Percentiles rank a stretch among this genome's conserved stretches.
Evolutionary conservation across 2,329 filamentous ascomycete species (phyloP).

Genomic region (Xylaria sp.): DNA sequence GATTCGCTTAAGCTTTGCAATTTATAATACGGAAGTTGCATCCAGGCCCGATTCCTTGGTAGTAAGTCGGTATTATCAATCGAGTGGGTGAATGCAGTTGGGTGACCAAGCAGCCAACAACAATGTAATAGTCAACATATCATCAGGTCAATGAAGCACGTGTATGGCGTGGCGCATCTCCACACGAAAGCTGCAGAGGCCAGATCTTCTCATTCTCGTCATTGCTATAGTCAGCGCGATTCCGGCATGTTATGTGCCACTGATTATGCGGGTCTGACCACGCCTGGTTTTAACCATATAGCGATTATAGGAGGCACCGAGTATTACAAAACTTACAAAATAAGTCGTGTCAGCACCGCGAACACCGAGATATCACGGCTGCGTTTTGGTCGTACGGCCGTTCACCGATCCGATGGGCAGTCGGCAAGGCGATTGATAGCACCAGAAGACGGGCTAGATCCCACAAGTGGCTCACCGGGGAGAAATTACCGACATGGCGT

Average conservation of each 20-base stretch:
- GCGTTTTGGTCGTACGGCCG: slow-evolving; percentile 12
- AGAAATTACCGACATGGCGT: slow-evolving; percentile 20
- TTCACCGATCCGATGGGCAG: slow-evolving; percentile 25
- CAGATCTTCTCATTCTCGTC: slow-evolving; percentile 9
- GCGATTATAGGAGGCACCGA: slow-evolving; percentile 8
- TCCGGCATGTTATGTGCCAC: slow-evolving; percentile 11
- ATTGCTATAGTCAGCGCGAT: slow-evolving; percentile 25
- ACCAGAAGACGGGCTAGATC: slow-evolving; percentile 20
- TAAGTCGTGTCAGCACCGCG: slow-evolving; percentile 11
- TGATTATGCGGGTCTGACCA: slow-evolving; percentile 2
- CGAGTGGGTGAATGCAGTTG: background rate
- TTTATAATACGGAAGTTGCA: background rate
- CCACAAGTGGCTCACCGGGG: slow-evolving; percentile 19
- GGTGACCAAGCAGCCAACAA: slow-evolving; percentile 18
- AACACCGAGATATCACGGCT: slow-evolving; percentile 23
- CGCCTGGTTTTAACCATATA: background rate
- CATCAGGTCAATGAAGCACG: slow-evolving; percentile 5
- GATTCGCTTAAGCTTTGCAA: slow-evolving; percentile 3
- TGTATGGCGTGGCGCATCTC: slow-evolving; percentile 23
- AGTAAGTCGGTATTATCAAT: slow-evolving; percentile 6
- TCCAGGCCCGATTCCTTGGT: slow-evolving; percentile 7
- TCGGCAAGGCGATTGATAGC: background rate
- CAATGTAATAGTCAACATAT: slow-evolving; percentile 13
- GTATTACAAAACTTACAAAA: slow-evolving; percentile 14
- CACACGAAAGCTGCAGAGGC: slow-evolving; percentile 25